Evolutionary conservation across 2,329 filamentous ascomycete genomes (phyloP), one percentile per base, ranked within the genome.

Genomic region (Trichoderma harzianum): DNA sequence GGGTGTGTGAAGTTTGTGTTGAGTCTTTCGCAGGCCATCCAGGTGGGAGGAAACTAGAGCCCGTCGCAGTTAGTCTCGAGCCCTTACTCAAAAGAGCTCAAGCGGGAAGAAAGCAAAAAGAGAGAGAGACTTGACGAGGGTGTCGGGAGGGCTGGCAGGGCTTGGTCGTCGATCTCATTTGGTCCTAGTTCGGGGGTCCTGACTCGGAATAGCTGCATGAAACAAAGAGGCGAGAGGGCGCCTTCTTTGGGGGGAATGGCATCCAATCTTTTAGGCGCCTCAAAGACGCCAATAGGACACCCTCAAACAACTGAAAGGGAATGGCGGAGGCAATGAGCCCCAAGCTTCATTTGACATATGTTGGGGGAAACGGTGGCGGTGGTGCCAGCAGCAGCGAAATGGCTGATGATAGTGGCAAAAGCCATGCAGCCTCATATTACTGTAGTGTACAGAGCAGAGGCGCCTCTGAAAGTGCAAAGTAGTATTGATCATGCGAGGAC

Each of bases 81-180:
- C 39, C 64, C 11, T 67, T 58, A 30, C 64, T 61, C 14, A 58
- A 32, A 34, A 51, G 21, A 26, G 26, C 26, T 10, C 18, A 34
- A 39, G 21, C 34, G 36, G 16, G 34, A 43, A 21, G 14, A 30
- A 24, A 24, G 16, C 14, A 16, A n/a, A 43, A 8, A 43, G 36
- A 39, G 16, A 39, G 21, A 18, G 10, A 24, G 34, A 36, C 34
- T 6, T 24, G 47, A 53, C 51, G 12, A 60, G 65, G 65, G 65
- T 34, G 18, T 57, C 51, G 64, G 63, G 10, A 66, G 16, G 18
- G 51, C 16, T 66, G 24, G 57, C 61, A 57, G 36, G 55, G 55
- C 53, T 62, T 53, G 43, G 64, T 30, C 43, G 64, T 62, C 55
- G 70, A 72, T 72, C 70, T 68, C n/a, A 47, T 68, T 72, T 72